These are phyloP conservation scores for Sonneratia caseolaris DNA, from an alignment of 345 rosid genomes.

Conservation along the genomic window DNA sequence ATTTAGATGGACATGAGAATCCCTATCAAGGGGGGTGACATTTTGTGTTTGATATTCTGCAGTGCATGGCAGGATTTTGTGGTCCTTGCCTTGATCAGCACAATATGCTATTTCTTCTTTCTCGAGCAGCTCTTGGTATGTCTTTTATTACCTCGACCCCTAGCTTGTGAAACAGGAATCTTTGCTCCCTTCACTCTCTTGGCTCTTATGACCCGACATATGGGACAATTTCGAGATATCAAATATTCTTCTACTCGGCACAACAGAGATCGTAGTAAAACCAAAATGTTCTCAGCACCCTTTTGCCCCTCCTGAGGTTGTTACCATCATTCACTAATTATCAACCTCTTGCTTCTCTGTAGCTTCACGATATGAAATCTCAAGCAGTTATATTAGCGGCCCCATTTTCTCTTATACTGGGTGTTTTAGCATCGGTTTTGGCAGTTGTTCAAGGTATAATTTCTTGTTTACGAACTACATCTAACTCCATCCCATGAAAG, in stretches of 20 bases:
- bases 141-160: not conserved
- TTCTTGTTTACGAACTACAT: not conserved
- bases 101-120: conserved; percentile 92
- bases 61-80: conserved; percentile 94
- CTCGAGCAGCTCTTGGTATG: conserved; percentile 84
- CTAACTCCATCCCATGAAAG: not conserved
- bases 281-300: not conserved
- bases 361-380: conserved; percentile 56
- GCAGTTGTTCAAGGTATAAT: conserved; percentile 64
- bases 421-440: conserved; percentile 58
- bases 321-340: not conserved
- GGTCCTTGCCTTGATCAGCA: conserved; percentile 82
- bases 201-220: not conserved
- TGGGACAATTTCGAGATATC: not conserved
- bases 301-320: not conserved
- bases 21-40: no score
- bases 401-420: conserved; percentile 73
- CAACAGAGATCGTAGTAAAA: not conserved
- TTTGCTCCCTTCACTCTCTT: not conserved
- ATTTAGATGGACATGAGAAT: not conserved
- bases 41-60: conserved; percentile 18
- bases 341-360: conserved; percentile 11
- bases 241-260: not conserved
- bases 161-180: not conserved
- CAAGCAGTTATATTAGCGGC: conserved; percentile 68